These are phyloP conservation scores for Candida odintsovae DNA, from an alignment of 805 yeast species.

Conservation along the genomic window DNA sequence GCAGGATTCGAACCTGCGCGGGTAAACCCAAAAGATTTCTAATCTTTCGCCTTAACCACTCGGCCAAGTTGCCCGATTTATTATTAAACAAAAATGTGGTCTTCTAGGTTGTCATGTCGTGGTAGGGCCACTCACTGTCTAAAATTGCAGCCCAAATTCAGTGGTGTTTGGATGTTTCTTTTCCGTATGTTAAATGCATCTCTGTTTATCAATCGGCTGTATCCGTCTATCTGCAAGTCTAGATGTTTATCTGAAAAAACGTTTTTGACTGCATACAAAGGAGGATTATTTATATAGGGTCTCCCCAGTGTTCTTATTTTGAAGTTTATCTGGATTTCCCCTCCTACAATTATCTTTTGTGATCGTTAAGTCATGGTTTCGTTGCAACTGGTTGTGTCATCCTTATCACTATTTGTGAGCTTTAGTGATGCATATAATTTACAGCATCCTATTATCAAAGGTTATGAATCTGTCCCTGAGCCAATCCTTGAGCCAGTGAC, in stretches of 20 bases:
- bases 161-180: no score
- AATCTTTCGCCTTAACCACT: constrained; percentile 65
- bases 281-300: background rate
- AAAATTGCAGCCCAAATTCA: no score
- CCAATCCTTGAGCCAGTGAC: background rate
- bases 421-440: background rate
- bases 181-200: no score
- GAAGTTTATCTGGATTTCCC: no score
- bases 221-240: background rate
- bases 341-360: no score
- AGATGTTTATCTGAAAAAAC: background rate
- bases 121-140: background rate
- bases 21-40: constrained; percentile 56
- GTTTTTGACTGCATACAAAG: background rate
- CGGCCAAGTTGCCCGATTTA: constrained; percentile 44
- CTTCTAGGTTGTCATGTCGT: background rate
- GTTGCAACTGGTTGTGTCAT: background rate
- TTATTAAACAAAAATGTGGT: background rate
- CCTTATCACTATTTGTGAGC: background rate
- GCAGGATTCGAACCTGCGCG: constrained; percentile 71
- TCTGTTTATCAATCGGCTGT: background rate
- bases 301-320: background rate
- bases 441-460: background rate
- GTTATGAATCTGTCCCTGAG: background rate
- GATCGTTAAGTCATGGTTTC: background rate